Conservation (phyloP, 2,329 filamentous ascomycete species). For the Hypoxylon sp. region DNA sequence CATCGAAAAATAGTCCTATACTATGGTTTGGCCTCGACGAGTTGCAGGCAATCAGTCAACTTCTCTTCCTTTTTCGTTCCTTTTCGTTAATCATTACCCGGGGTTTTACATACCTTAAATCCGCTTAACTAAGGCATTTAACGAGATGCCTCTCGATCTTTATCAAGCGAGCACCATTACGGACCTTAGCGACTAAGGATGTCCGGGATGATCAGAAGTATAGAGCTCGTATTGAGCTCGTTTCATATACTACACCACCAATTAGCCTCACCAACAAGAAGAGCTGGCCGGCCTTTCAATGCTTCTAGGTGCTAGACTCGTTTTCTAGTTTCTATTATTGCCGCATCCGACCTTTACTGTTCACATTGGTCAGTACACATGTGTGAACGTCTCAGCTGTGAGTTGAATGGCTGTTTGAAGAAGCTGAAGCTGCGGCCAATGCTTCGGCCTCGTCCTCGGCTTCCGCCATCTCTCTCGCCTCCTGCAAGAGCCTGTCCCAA, state of each 20-base stretch:
- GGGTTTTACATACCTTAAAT: background rate
- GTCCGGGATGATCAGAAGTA: constrained; percentile 4
- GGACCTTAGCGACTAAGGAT: constrained; percentile 1
- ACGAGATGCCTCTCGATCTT: background rate
- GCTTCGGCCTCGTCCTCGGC: constrained; percentile 45
- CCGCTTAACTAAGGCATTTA: background rate
- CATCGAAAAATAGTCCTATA: constrained; percentile 2
- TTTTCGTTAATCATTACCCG: constrained; percentile 1
- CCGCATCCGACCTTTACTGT: constrained; percentile 7
- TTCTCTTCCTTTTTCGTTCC: background rate
- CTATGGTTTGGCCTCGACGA: background rate
- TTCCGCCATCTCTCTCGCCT: constrained; percentile 54
- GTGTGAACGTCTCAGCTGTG: constrained; percentile 28
- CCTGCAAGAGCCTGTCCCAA: constrained; percentile 53
- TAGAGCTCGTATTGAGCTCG: background rate
- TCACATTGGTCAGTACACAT: constrained; percentile 11
- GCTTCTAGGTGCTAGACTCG: constrained; percentile 9
- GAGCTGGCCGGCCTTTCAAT: background rate
- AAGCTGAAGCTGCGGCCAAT: constrained; percentile 39
- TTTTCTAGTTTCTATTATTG: constrained; percentile 11
- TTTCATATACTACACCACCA: constrained; percentile 7
- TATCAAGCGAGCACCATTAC: constrained; percentile 9
- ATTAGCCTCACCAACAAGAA: constrained; percentile 6
- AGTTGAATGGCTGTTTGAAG: constrained; percentile 39
- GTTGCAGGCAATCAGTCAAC: background rate